Base-by-base conservation (phyloP, 192 early-diverging fungal genomes). In the Geranomyces michiganensis region DNA sequence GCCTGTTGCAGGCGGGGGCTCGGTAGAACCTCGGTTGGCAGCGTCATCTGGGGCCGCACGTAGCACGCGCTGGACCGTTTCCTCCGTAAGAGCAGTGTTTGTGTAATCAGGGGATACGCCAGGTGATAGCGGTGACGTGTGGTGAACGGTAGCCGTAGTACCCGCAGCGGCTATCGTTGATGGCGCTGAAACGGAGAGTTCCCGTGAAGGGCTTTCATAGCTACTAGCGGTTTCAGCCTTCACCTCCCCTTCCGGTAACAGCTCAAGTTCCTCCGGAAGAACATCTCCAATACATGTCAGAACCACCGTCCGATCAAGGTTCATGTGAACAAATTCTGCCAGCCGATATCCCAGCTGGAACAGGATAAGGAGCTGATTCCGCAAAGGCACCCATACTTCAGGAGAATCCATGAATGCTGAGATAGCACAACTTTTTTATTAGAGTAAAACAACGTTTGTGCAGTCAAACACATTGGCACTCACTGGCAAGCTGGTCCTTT, bases 241-340 rank as follows among this genome's bases (percentile, higher is more conserved):
- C 51, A 55, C 4, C 51, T 55, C 51, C 15, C 4, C 21, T 15
- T 55, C 26, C 15, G 26, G 7, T n/a, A 55, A 9, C 51, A 27
- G 27, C 29, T 60, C 31, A 19, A 33, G 22, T 29, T 27, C 58
- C 10, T 8, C 21, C 3, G 58, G 17, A 3, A 46, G 21, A 1
- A 64, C 41, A 41, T 64, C 62, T 21, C 62, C 62, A 21, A 64
- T 45, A 21, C 32, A 64, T 10, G 62, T 64, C n/a, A 64, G 27
- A 13, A 64, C 43, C 33, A 64, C 62, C 32, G 15, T 29, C 2
- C n/a, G 41, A 5, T 41, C 44, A 6, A 64, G 27, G 2, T 36
- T 36, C 62, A 64, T 4, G 12, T 24, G 15, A 6, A 64, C 17
- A 6, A 43, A 36, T 29, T 64, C 62, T 41, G 36, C 36, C 21